A percentile compares a stretch with the other conserved stretches of the same genome.
Conservation (phyloP, 805 yeast genomes). For the Candida schatavii region DNA sequence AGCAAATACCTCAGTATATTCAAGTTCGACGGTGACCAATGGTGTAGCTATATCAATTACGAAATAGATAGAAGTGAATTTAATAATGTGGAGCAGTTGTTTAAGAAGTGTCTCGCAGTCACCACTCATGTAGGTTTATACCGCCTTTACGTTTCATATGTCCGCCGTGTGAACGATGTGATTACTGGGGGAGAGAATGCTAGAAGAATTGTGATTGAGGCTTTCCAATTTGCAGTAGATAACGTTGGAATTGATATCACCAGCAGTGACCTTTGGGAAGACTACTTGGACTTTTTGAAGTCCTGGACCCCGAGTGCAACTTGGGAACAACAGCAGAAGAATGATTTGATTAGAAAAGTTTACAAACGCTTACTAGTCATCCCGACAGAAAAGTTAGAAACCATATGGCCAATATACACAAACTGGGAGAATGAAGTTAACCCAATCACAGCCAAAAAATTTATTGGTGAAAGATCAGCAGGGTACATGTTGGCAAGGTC, state of each 20-base stretch:
- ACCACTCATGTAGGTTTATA: conserved; percentile 69
- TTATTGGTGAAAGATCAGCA: conserved; percentile 76
- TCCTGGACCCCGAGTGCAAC: conserved; percentile 74
- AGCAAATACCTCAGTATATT: conserved; percentile 61
- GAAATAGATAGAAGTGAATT: conserved; percentile 66
- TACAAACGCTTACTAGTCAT: conserved; percentile 66
- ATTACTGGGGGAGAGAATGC: conserved; percentile 83
- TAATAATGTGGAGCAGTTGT: conserved; percentile 61
- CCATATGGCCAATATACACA: conserved; percentile 77
- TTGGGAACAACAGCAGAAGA: conserved; percentile 83
- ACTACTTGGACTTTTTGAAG: conserved; percentile 74
- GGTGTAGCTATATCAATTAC: conserved; percentile 69
- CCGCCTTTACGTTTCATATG: conserved; percentile 73
- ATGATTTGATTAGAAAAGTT: conserved; percentile 70
- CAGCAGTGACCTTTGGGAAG: conserved; percentile 74
- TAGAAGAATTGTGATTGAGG: conserved; percentile 67
- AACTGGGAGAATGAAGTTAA: conserved; percentile 79
- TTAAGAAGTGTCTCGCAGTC: conserved; percentile 59
- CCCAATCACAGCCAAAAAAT: conserved; percentile 75
- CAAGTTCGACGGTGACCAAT: conserved; percentile 55
- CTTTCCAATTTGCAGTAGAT: conserved; percentile 78
- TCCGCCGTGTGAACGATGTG: conserved; percentile 65
- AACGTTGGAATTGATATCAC: conserved; percentile 77
- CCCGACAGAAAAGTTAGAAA: conserved; percentile 77
- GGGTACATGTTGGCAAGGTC: conserved; percentile 87